These are phyloP conservation scores for Tillandsia leiboldiana DNA, from an alignment of 176 grass and related monocot genomes.

Conservation along the genomic window DNA sequence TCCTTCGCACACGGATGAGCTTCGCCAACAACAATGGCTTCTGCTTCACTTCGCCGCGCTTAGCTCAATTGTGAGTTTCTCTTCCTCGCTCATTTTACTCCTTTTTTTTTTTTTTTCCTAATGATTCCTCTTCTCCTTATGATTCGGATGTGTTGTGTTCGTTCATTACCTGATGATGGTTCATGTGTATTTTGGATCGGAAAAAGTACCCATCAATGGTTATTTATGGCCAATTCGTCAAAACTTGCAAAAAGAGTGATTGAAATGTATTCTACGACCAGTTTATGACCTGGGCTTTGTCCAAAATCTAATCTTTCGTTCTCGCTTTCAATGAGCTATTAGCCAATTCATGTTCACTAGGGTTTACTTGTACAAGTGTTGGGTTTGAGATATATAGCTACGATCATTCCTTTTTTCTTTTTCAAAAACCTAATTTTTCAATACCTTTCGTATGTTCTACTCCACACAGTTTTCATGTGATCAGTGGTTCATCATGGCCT, in stretches of 20 bases:
- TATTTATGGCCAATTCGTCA: no score
- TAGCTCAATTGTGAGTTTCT: not conserved
- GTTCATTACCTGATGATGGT: not conserved
- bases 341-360: not conserved
- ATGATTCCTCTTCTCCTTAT: not conserved
- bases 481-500: constrained; percentile 39
- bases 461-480: constrained; percentile 6
- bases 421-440: not conserved
- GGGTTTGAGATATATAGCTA: no score
- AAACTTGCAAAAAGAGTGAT: not conserved
- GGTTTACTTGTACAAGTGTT: not conserved
- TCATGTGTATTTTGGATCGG: not conserved
- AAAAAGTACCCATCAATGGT: not conserved
- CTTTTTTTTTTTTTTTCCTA: not conserved
- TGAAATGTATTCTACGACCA: not conserved
- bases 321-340: not conserved
- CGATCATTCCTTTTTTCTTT: not conserved
- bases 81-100: not conserved
- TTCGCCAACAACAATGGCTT: not conserved
- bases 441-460: not conserved
- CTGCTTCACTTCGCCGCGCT: not conserved
- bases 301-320: not conserved
- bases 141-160: no score
- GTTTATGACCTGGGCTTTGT: not conserved
- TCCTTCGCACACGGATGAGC: not conserved